A percentile compares a stretch with the other conserved stretches of the same genome.
phyloP scores from a whole-genome alignment of 257 asterid species.

The Euphrasia confusa region DNA sequence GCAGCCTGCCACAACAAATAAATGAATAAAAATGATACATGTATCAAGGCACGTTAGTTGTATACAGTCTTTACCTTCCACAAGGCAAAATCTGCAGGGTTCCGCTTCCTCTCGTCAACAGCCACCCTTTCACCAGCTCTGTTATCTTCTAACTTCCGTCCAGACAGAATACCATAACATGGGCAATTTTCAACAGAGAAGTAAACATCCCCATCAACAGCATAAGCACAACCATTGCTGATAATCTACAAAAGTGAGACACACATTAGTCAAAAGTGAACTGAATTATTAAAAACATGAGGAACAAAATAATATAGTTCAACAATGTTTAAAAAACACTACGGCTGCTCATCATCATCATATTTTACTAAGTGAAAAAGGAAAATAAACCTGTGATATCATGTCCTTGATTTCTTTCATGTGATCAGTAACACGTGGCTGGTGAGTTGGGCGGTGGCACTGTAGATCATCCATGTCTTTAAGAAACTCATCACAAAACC shows the following conservation, averaged over 20 bases:
- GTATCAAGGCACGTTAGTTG: background rate
- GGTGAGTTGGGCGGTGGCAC: constrained; percentile 63
- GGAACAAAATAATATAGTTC: background rate
- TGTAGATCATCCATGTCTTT: constrained; percentile 70
- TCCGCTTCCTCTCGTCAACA: constrained; percentile 51
- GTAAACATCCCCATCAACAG: constrained; percentile 56
- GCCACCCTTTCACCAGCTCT: constrained; percentile 56
- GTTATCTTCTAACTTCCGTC: constrained; percentile 58
- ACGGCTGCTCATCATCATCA: background rate
- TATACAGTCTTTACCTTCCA: constrained; percentile 49
- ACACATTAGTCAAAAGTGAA: background rate
- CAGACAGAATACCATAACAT: constrained; percentile 55
- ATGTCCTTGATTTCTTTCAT: constrained; percentile 60
- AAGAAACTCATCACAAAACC: constrained; percentile 64
- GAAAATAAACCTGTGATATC: constrained; percentile 49
- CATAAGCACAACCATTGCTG: constrained; percentile 49
- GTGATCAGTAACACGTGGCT: constrained; percentile 64
- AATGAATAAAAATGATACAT: background rate
- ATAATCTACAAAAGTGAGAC: constrained; percentile 39
- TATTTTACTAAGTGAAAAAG: background rate
- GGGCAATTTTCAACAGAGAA: constrained; percentile 59
- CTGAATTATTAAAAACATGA: background rate
- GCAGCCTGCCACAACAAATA: constrained; percentile 46
- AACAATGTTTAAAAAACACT: background rate
- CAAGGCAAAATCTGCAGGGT: constrained; percentile 75